Evolutionary conservation across 148 eudicot species (phyloP).

Genomic region (Pharnaceum exiguum): DNA sequence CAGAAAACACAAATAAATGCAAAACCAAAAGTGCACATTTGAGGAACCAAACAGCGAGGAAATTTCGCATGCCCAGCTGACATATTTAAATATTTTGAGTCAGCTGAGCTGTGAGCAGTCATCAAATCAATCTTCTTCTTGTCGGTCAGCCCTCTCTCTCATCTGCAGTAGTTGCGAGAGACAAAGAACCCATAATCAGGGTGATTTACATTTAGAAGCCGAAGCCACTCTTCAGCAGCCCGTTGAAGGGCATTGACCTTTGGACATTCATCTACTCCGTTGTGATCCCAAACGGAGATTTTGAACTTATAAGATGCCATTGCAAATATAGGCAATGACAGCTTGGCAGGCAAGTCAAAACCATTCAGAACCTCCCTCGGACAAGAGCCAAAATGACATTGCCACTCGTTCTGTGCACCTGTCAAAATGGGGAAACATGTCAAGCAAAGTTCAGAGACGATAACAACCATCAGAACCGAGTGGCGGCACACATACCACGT

Average conservation of each 20-base stretch:
- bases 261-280: conserved; percentile 38
- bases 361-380: conserved; percentile 34
- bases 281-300: conserved; percentile 58
- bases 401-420: conserved; percentile 50
- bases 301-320: conserved; percentile 76
- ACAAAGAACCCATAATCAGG: conserved; percentile 73
- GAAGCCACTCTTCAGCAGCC: conserved; percentile 79
- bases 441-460: conserved; percentile 4
- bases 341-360: conserved; percentile 34
- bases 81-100: conserved; percentile 17
- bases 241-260: conserved; percentile 48
- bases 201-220: conserved; percentile 54
- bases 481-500: conserved; percentile 36
- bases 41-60: conserved; percentile 11
- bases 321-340: conserved; percentile 74
- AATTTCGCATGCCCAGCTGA: conserved; percentile 11
- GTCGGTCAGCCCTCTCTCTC: conserved; percentile 5
- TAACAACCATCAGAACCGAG: background rate
- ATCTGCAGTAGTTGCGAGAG: conserved; percentile 39
- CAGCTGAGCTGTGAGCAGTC: conserved; percentile 19
- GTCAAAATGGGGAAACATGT: conserved; percentile 12
- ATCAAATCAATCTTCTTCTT: conserved; percentile 1
- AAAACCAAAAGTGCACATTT: conserved; percentile 14
- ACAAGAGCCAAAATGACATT: conserved; percentile 26
- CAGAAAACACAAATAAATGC: conserved; percentile 17